These are phyloP conservation scores for Albophoma yamanashiensis DNA, from an alignment of 2,329 filamentous ascomycete genomes.

Conservation along the genomic window DNA sequence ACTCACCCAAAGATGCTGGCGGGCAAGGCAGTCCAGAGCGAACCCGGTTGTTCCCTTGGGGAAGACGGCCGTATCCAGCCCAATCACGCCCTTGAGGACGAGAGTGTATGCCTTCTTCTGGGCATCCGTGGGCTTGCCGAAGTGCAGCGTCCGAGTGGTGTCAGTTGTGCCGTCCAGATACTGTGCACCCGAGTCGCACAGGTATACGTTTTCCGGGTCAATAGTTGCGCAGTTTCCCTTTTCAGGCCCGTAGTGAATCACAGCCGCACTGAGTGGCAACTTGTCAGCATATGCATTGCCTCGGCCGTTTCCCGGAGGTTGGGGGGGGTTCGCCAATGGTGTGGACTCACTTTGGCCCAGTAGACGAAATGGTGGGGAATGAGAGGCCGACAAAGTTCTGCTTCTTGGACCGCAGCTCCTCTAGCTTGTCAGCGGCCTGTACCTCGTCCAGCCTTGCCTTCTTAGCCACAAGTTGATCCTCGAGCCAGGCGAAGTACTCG, in stretches of 20 bases:
- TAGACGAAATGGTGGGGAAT: constrained; percentile 93
- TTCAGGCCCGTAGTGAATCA: constrained; percentile 94
- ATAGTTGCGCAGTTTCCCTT: constrained; percentile 71
- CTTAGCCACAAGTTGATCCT: constrained; percentile 71
- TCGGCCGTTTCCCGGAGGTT: background rate
- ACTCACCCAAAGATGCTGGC: constrained; percentile 82
- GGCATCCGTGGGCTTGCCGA: constrained; percentile 70
- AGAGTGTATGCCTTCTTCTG: constrained; percentile 88
- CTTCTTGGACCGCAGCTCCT: constrained; percentile 57
- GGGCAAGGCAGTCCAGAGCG: constrained; percentile 76
- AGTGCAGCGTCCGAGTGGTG: constrained; percentile 87
- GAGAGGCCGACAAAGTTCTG: constrained; percentile 80
- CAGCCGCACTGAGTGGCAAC: constrained; percentile 55
- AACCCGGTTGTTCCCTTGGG: constrained; percentile 94
- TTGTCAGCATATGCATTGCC: background rate
- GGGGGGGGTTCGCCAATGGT: too few relatives aligned
- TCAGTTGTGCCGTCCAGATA: constrained; percentile 94
- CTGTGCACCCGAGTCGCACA: constrained; percentile 96
- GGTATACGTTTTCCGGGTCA: constrained; percentile 76
- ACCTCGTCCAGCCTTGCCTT: constrained; percentile 75
- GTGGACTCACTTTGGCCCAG: constrained; percentile 56
- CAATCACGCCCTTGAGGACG: constrained; percentile 89
- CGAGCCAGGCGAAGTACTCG: constrained; percentile 94
- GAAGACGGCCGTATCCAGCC: constrained; percentile 75
- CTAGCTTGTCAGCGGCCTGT: constrained; percentile 81